A percentile compares a stretch with the other conserved stretches of the same genome.
phyloP scores from a whole-genome alignment of 768 basidiomycete genomes.

The Lentinus tigrinus region DNA sequence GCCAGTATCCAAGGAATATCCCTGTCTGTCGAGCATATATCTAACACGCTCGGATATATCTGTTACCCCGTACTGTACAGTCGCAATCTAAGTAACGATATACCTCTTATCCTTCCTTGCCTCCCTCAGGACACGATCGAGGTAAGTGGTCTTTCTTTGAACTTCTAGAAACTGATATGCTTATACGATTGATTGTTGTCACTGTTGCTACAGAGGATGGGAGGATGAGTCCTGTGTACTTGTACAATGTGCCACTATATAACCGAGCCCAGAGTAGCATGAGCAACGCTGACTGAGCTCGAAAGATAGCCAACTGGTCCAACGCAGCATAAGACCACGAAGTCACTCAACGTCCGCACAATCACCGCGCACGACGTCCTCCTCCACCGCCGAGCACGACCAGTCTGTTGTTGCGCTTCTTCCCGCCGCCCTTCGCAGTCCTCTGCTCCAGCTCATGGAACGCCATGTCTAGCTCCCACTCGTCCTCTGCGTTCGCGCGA shows the following conservation, averaged over 20 bases:
- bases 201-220: slow-evolving; percentile 16
- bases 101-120: neutral
- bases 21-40: neutral
- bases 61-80: neutral
- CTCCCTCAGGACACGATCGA: neutral
- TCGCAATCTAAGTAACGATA: slow-evolving; percentile 3
- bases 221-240: slow-evolving; percentile 11
- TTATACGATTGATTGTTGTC: slow-evolving; percentile 1
- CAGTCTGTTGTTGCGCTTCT: slow-evolving; percentile 60
- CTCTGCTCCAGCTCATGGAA: slow-evolving; percentile 80
- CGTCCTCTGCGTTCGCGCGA: slow-evolving; percentile 47
- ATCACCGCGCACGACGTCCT: slow-evolving; percentile 35
- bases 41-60: neutral
- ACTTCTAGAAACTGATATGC: neutral
- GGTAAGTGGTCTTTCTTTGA: neutral
- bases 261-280: neutral
- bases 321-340: neutral
- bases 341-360: neutral
- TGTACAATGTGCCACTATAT: neutral
- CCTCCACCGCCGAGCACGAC: slow-evolving; percentile 72
- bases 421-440: slow-evolving; percentile 42
- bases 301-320: neutral
- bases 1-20: slow-evolving; percentile 5
- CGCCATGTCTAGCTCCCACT: slow-evolving; percentile 76
- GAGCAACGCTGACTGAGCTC: neutral